Evolutionary conservation across 2,329 filamentous ascomycete genomes (phyloP), one percentile per base, ranked within the genome.

Genomic region (Chaetothyriales sp.): DNA sequence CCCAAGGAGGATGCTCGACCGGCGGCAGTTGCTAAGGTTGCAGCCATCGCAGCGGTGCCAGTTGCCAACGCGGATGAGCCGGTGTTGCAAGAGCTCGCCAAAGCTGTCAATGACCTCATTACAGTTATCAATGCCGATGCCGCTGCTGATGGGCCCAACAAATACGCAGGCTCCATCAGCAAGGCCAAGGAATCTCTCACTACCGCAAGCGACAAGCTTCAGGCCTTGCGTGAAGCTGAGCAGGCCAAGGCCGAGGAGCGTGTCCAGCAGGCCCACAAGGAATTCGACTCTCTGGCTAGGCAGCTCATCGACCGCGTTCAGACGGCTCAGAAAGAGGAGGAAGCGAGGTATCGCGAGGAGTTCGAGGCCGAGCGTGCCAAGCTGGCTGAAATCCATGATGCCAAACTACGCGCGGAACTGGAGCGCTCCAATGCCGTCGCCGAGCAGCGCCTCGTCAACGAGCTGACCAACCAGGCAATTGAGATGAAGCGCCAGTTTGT

Each of bases 91-190:
- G 87, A 96, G 62, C 75, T 98, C 5, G 87, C 94, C 53, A 90
- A 86, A 71, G 90, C 95, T 70, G 77, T 98, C 61, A 98, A 98
- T 70, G 87, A 94, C 67, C 83, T 98, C 61, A 95, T 98, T 64
- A 81, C 86, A 7, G 86, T 93, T 46, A 82, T 95, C 65, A 95
- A 95, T 66, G 84, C 85, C 52, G 90, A 95, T 65, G 79, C 83
- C 54, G 79, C 86, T 51, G 44, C 54, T 3, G 57, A 59, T 22
- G 52, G 53, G 8, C 79, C 83, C 55, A 76, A 76, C 59, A 87
- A 84, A 66, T 95, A 92, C 69, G 80, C 79, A 49, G 76, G 78
- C 2, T 83, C 87, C 1, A 81, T 98, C 52, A 73, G 77, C 59
- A 89, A 92, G 73, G 89, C 90, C 55, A 96, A 95, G 75, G 73